A percentile compares a stretch with the other conserved stretches of the same genome.
phyloP scores from a whole-genome alignment of 176 grass and related monocot species.

The Aegilops speltoides region DNA sequence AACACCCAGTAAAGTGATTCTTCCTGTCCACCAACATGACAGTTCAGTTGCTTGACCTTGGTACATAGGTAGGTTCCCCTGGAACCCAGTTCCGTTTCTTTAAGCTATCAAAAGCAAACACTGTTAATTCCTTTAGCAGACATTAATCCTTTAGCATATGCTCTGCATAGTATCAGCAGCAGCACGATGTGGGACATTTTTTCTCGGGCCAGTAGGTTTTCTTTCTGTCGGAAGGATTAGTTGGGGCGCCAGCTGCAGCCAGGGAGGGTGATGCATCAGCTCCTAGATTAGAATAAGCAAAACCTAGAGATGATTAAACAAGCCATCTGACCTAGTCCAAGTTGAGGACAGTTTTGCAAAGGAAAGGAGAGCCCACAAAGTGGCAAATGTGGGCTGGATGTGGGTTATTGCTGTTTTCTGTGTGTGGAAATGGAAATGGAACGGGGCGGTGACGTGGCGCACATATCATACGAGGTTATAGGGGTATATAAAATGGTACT shows the following conservation, averaged over 20 bases:
- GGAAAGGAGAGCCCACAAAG: conserved; percentile 36
- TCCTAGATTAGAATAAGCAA: conserved; percentile 32
- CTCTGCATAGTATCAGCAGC: conserved; percentile 18
- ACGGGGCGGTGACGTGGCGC: conserved; percentile 10
- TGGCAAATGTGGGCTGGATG: conserved; percentile 20
- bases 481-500: conserved; percentile 23
- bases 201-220: conserved; percentile 3
- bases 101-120: conserved; percentile 28
- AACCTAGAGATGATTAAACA: conserved; percentile 18
- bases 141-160: conserved; percentile 2
- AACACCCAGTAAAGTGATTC: conserved; percentile 43
- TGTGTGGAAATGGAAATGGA: conserved; percentile 32
- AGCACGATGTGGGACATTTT: not conserved
- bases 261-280: conserved; percentile 15
- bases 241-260: conserved; percentile 13
- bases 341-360: not conserved
- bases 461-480: conserved; percentile 71
- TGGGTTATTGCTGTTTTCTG: conserved; percentile 23
- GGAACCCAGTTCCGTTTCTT: conserved; percentile 42
- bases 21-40: conserved; percentile 46
- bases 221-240: conserved; percentile 13
- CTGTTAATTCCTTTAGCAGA: conserved; percentile 5
- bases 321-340: not conserved
- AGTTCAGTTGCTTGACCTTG: conserved; percentile 35
- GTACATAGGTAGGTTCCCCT: conserved; percentile 27